Base-by-base conservation (phyloP, 192 early-diverging fungal genomes). In the Coemansia javaensis region DNA sequence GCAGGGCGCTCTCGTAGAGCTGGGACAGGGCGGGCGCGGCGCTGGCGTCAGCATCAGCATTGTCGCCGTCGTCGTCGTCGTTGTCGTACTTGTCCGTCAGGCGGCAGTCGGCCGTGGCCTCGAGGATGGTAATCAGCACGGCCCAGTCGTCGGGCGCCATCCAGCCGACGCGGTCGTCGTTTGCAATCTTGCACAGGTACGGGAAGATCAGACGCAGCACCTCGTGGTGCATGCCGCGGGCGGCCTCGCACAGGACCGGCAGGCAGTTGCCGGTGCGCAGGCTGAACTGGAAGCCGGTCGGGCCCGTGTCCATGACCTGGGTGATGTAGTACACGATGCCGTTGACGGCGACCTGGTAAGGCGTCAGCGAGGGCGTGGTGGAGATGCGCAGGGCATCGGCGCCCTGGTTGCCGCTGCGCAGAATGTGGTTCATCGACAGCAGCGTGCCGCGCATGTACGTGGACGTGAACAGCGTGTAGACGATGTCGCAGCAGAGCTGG, bases 241-340 rank as follows among this genome's bases (percentile, higher is more conserved):
- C 56, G 0, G 72, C 72, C 53, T 74, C 60, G 45, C 56, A 44
- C 11, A 75, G 49, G 4, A 75, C 72, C 0, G 72, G 72, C 25
- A 75, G 52, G 18, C 64, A 75, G 60, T 64, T 75, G 23, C 65
- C 66, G 6, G 56, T 69, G 23, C 72, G 52, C 48, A 75, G 44
- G 34, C 65, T 69, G 32, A 75, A 75, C 50, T 75, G 65, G 22
- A 75, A 53, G n/a, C 53, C 65, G 4, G 64, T 63, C 22, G 56
- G 61, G 3, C 66, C 72, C 0, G 64, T 65, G 11, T 68, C 72
- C 72, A 75, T 75, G 7, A 75, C 56, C 41, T 64, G 60, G 3
- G 72, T 75, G 28, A 75, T 67, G 36, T 47, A 75, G 44, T 52
- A 68, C 20, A 75, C 72, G 28, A 75, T 75, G 33, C 72, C 72